Evolutionary conservation across 441 rosid species (phyloP).

Genomic region (Breynia disticha): DNA sequence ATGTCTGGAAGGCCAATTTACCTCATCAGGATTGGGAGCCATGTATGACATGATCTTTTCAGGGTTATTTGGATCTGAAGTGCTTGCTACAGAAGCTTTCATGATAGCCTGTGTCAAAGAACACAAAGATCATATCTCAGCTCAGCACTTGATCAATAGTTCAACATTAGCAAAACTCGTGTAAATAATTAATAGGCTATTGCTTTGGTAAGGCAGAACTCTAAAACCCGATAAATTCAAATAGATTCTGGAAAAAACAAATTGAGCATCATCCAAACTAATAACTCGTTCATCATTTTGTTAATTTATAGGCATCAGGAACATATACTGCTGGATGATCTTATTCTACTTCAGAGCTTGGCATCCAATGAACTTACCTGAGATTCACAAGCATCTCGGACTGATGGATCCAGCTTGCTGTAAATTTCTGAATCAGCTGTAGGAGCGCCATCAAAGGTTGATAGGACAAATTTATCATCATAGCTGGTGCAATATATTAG

Average conservation of each 20-base stretch:
- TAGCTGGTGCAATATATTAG: constrained; percentile 38
- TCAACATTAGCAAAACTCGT: neutral
- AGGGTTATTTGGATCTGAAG: constrained; percentile 57
- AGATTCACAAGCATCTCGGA: constrained; percentile 75
- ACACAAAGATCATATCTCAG: constrained; percentile 10
- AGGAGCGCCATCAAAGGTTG: constrained; percentile 76
- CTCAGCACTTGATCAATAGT: neutral
- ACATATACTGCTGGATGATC: neutral
- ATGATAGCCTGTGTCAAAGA: constrained; percentile 58
- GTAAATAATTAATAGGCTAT: neutral
- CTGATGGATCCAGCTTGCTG: constrained; percentile 53
- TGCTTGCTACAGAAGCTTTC: constrained; percentile 75
- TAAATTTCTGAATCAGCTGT: constrained; percentile 75
- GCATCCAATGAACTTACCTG: constrained; percentile 39
- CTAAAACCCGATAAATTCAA: too few relatives aligned
- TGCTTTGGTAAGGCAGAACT: too few relatives aligned
- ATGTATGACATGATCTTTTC: constrained; percentile 89
- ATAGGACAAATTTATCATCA: constrained; percentile 72
- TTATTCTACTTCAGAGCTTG: constrained; percentile 4
- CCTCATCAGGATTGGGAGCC: constrained; percentile 87
- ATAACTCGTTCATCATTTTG: too few relatives aligned
- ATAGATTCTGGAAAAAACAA: too few relatives aligned
- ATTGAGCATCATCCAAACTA: too few relatives aligned
- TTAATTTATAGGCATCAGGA: neutral
- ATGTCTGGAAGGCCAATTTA: constrained; percentile 18